A percentile compares a stretch with the other conserved stretches of the same genome.
Evolutionary conservation across 2,329 filamentous ascomycete species (phyloP).

Genomic region (Cordyceps tenuipes): DNA sequence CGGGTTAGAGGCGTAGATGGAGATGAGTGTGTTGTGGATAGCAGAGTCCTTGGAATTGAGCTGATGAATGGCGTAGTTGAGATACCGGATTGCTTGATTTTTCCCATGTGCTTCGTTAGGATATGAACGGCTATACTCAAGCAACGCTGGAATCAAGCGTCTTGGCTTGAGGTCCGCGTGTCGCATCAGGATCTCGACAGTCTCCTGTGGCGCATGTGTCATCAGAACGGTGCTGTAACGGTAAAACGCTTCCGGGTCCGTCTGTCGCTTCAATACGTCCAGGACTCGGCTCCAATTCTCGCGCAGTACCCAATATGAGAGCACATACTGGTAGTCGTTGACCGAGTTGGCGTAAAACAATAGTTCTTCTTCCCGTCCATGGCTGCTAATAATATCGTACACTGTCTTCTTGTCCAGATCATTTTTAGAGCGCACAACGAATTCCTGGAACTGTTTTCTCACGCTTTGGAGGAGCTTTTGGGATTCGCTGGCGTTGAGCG

Average conservation of each 20-base stretch:
- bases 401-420: constrained; percentile 87
- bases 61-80: constrained; percentile 88
- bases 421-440: constrained; percentile 72
- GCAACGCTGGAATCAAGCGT: constrained; percentile 82
- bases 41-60: constrained; percentile 72
- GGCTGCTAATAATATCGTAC: constrained; percentile 93
- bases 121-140: constrained; percentile 83
- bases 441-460: constrained; percentile 77
- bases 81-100: constrained; percentile 90
- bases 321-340: constrained; percentile 88
- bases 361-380: constrained; percentile 87
- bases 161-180: constrained; percentile 78
- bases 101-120: constrained; percentile 54
- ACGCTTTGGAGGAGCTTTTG: constrained; percentile 62
- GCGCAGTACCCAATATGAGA: constrained; percentile 94
- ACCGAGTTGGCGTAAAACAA: constrained; percentile 83
- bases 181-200: constrained; percentile 93
- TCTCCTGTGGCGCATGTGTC: constrained; percentile 72
- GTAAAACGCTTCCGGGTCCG: constrained; percentile 87
- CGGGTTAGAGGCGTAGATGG: constrained; percentile 83
- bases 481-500: constrained; percentile 60
- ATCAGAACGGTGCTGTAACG: constrained; percentile 96
- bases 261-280: constrained; percentile 85
- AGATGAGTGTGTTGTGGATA: constrained; percentile 93
- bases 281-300: constrained; percentile 87